Conservation (phyloP, 208 protist species). For the Polymyxa betae region DNA sequence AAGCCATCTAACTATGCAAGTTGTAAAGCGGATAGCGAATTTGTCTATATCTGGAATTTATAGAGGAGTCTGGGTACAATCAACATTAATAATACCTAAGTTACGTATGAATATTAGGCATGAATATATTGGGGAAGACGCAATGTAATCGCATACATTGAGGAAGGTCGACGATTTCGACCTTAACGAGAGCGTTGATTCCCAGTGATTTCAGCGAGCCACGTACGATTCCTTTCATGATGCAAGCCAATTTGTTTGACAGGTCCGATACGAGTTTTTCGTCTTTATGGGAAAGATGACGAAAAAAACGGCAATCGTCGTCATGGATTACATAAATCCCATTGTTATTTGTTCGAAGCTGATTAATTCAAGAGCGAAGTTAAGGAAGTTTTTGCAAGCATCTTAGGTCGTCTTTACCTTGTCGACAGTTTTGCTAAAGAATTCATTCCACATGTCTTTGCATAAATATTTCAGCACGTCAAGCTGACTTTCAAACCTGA, state of each 20-base stretch:
- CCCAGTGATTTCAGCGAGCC: conserved; percentile 3
- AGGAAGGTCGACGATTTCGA: background rate
- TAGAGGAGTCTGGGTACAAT: no score
- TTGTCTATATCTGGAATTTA: no score
- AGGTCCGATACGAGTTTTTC: background rate
- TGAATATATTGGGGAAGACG: no score
- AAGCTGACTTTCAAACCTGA: background rate
- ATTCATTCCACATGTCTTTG: conserved; percentile 30
- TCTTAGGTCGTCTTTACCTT: background rate
- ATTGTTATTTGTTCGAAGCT: conserved; percentile 28
- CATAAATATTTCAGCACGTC: conserved; percentile 45
- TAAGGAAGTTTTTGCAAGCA: background rate
- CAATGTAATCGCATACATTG: conserved; percentile 49
- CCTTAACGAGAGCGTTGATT: conserved; percentile 15
- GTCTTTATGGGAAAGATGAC: background rate
- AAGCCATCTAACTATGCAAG: no score
- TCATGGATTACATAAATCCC: conserved; percentile 12
- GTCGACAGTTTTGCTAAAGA: conserved; percentile 17
- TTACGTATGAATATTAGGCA: no score
- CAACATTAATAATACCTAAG: no score
- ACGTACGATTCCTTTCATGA: background rate
- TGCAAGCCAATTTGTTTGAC: background rate
- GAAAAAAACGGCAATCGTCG: background rate
- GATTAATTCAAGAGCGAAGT: background rate
- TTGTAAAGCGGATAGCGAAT: no score